Evolutionary conservation across 495 filamentous ascomycete species (phyloP).

Genomic region (Hypoxylon trugodes): DNA sequence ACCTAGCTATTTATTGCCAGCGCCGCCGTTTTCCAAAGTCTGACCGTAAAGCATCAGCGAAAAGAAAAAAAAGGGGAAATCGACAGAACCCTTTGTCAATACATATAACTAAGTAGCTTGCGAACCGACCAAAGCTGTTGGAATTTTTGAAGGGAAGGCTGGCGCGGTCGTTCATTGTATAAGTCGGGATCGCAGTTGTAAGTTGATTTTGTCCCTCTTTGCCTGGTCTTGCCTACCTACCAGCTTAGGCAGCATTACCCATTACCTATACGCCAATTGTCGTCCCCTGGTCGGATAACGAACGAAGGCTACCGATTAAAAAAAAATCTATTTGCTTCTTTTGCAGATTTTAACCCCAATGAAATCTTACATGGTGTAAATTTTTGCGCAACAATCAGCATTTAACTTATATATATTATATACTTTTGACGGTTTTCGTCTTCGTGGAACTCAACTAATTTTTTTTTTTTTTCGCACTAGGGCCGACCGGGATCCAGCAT

Average conservation of each 20-base stretch:
- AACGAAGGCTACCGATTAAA: too few relatives aligned
- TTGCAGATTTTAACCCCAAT: not conserved
- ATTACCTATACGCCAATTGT: too few relatives aligned
- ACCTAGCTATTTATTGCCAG: too few relatives aligned
- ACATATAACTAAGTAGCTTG: not conserved
- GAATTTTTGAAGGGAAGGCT: slow-evolving; percentile 8
- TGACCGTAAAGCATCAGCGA: slow-evolving; percentile 5
- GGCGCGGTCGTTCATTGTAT: slow-evolving; percentile 13
- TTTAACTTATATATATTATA: too few relatives aligned
- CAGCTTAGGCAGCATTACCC: too few relatives aligned
- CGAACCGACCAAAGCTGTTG: slow-evolving; percentile 11
- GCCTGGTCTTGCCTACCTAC: too few relatives aligned
- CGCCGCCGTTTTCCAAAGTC: not conserved
- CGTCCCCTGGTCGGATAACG: too few relatives aligned
- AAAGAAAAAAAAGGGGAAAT: slow-evolving; percentile 11
- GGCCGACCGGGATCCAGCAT: slow-evolving; percentile 33
- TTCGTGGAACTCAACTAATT: slow-evolving; percentile 25
- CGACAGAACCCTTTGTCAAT: slow-evolving; percentile 11
- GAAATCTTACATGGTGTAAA: not conserved
- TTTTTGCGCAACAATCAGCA: not conserved
- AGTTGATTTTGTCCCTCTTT: not conserved
- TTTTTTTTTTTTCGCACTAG: slow-evolving; percentile 20
- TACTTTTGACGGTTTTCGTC: not conserved
- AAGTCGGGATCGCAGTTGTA: slow-evolving; percentile 19
- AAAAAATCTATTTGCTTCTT: too few relatives aligned